Evolutionary conservation across 768 basidiomycete genomes (phyloP).

Genomic region (Galerina marginata): DNA sequence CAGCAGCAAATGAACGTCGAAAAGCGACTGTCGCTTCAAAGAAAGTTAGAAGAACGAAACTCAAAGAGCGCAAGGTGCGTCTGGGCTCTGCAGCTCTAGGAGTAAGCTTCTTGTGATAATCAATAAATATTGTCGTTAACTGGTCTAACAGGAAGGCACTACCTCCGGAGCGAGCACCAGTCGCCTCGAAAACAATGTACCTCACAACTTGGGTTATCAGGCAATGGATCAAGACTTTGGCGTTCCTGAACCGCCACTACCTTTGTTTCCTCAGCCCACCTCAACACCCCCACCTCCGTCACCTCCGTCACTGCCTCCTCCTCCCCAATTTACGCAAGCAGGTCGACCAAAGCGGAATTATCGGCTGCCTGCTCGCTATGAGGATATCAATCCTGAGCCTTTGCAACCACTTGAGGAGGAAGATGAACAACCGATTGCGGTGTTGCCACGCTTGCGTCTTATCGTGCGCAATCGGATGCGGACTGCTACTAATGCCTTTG

Average conservation of each 20-base stretch:
- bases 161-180: no score
- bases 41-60: no score
- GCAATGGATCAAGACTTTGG: background rate
- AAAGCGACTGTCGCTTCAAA: no score
- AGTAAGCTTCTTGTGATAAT: no score
- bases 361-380: slow-evolving; percentile 16
- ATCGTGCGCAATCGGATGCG: slow-evolving; percentile 23
- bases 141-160: no score
- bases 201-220: no score
- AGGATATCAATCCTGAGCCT: slow-evolving; percentile 18
- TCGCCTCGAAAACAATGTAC: no score
- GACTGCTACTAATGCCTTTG: slow-evolving; percentile 30
- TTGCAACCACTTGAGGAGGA: background rate
- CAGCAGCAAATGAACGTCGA: no score
- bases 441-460: slow-evolving; percentile 7
- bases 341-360: slow-evolving; percentile 20
- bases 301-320: slow-evolving; percentile 11
- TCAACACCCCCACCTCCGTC: slow-evolving; percentile 4
- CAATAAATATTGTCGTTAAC: no score
- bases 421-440: background rate
- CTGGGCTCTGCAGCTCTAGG: no score
- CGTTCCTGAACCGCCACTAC: background rate
- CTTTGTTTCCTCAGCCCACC: background rate
- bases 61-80: no score
- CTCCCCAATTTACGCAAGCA: slow-evolving; percentile 14